Evolutionary conservation across 2,329 filamentous ascomycete genomes (phyloP).

Genomic region (Neofusicoccum cordaticola): DNA sequence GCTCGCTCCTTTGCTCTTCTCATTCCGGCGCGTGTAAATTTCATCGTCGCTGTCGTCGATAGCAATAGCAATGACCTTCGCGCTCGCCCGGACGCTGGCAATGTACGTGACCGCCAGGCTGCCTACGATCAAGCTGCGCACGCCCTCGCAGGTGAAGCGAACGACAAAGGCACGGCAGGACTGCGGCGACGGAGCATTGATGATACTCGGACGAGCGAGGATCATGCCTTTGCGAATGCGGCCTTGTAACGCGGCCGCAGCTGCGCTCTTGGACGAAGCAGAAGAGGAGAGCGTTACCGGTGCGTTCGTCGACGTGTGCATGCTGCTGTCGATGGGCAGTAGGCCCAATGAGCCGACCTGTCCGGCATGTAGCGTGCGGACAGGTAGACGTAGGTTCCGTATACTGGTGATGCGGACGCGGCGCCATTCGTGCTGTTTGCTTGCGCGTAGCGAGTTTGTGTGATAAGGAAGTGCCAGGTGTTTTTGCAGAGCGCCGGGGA

Average conservation of each 20-base stretch:
- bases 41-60: slow-evolving; percentile 22
- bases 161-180: slow-evolving; percentile 54
- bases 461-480: slow-evolving; percentile 8
- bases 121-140: slow-evolving; percentile 62
- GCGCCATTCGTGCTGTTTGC: slow-evolving; percentile 62
- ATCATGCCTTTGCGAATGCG: slow-evolving; percentile 77
- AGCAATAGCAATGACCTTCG: slow-evolving; percentile 61
- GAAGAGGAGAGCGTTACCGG: not conserved
- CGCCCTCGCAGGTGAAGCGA: slow-evolving; percentile 61
- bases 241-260: not conserved
- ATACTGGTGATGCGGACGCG: slow-evolving; percentile 79
- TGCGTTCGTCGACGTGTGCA: slow-evolving; percentile 15
- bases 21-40: not conserved
- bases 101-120: slow-evolving; percentile 79
- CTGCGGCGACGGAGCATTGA: slow-evolving; percentile 42
- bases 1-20: slow-evolving; percentile 34
- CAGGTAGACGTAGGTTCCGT: slow-evolving; percentile 80
- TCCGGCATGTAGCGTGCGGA: slow-evolving; percentile 69
- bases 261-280: slow-evolving; percentile 16
- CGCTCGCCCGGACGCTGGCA: slow-evolving; percentile 79
- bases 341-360: slow-evolving; percentile 90
- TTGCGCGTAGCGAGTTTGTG: not conserved
- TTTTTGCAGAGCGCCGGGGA: slow-evolving; percentile 44
- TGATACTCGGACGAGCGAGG: slow-evolving; percentile 56
- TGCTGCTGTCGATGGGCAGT: slow-evolving; percentile 41